Evolutionary conservation across 1,284 basidiomycete genomes (phyloP).

Genomic region (Malassezia sympodialis): DNA sequence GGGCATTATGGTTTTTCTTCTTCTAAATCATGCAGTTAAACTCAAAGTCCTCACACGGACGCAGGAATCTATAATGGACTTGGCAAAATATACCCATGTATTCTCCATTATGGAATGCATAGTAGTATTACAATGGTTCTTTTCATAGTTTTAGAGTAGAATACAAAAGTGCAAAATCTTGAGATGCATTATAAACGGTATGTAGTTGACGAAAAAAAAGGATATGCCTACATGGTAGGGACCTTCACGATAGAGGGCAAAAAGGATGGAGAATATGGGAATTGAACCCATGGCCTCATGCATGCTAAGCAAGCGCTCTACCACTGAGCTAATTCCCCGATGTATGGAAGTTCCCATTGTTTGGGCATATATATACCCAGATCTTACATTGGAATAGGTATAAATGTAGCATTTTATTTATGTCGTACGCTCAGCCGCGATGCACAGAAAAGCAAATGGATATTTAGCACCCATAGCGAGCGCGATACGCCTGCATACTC

Average conservation of each 20-base stretch:
- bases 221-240: neutral
- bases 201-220: neutral
- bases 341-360: neutral
- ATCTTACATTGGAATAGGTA: no score
- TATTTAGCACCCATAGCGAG: slow-evolving; percentile 53
- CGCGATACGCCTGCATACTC: slow-evolving; percentile 70
- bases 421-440: no score
- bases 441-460: neutral
- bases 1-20: slow-evolving; percentile 34
- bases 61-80: neutral
- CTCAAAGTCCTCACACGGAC: neutral
- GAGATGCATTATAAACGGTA: neutral
- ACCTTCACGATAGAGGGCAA: no score
- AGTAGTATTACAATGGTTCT: neutral
- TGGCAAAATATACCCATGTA: neutral
- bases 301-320: slow-evolving; percentile 24
- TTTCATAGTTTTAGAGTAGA: neutral
- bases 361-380: no score
- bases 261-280: slow-evolving; percentile 21
- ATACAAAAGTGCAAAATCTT: neutral
- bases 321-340: slow-evolving; percentile 22
- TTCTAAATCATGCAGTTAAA: neutral
- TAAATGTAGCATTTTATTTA: no score
- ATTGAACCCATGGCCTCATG: slow-evolving; percentile 23
- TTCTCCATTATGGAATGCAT: neutral